Evolutionary conservation across 257 asterid species (phyloP).

Genomic region (Linderniella brevidens): DNA sequence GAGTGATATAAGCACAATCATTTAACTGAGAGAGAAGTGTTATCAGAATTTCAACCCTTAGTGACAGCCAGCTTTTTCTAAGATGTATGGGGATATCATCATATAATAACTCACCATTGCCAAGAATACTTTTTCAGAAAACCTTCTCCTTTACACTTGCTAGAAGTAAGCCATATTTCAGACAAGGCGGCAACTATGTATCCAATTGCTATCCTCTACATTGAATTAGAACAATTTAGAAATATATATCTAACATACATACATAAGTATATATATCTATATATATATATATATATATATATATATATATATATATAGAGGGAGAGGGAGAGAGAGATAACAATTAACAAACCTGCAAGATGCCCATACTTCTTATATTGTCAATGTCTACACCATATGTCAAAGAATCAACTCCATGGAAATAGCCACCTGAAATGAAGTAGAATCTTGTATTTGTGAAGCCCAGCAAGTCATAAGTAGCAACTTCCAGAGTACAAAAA

Average conservation of each 20-base stretch:
- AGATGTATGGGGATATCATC: not conserved
- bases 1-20: not conserved
- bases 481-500: not conserved
- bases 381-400: slow-evolving; percentile 75
- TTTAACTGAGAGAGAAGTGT: not conserved
- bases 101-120: slow-evolving; percentile 50
- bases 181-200: slow-evolving; percentile 60
- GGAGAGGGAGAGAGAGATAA: not conserved
- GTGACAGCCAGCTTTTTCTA: not conserved
- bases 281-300: not conserved
- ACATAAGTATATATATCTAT: too few relatives aligned
- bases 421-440: slow-evolving; percentile 60
- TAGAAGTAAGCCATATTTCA: slow-evolving; percentile 73
- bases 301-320: not conserved
- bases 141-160: slow-evolving; percentile 24
- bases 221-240: slow-evolving; percentile 2
- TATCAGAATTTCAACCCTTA: slow-evolving; percentile 9
- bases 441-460: slow-evolving; percentile 9
- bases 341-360: slow-evolving; percentile 51
- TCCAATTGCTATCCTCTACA: slow-evolving; percentile 81
- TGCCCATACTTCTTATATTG: slow-evolving; percentile 57
- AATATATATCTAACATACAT: not conserved
- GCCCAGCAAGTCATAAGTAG: not conserved
- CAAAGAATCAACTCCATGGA: slow-evolving; percentile 70
- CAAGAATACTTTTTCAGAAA: slow-evolving; percentile 17